Percentiles rank a stretch among this genome's conserved stretches.
Conservation (phyloP, 2,329 filamentous ascomycete genomes). For the Scedosporium boydii region DNA sequence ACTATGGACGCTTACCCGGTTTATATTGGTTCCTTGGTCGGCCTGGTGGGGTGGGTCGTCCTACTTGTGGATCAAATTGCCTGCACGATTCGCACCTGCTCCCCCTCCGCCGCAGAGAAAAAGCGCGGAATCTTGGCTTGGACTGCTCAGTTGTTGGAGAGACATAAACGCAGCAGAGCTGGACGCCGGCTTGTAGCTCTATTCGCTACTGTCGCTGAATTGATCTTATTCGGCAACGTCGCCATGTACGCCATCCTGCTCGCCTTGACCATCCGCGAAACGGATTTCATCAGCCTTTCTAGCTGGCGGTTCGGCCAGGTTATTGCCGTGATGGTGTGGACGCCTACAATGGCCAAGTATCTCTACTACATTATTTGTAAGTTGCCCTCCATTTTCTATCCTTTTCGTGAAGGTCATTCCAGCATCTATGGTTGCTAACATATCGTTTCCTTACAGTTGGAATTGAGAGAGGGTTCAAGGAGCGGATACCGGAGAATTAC, state of each 20-base stretch:
- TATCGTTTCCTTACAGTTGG: neutral
- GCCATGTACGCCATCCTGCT: neutral
- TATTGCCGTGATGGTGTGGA: neutral
- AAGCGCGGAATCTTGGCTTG: neutral
- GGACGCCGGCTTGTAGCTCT: neutral
- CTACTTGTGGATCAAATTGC: neutral
- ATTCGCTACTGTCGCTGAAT: neutral
- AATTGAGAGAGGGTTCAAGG: neutral
- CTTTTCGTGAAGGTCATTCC: neutral
- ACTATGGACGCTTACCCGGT: neutral
- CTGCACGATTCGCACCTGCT: neutral
- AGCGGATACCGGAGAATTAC: constrained; percentile 1
- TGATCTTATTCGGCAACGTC: neutral
- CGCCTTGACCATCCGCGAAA: neutral
- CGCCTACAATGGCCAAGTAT: constrained; percentile 1
- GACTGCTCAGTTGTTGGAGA: neutral
- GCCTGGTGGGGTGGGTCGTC: neutral
- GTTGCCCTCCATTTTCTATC: neutral
- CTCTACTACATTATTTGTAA: constrained; percentile 1
- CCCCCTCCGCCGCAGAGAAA: neutral
- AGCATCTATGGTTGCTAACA: neutral
- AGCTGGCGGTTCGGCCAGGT: constrained; percentile 1
- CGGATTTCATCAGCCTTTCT: neutral
- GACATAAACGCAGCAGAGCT: neutral
- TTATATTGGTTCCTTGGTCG: neutral